phyloP scores from a whole-genome alignment of 2,329 filamentous ascomycete species.

The Colletotrichum sp. region DNA sequence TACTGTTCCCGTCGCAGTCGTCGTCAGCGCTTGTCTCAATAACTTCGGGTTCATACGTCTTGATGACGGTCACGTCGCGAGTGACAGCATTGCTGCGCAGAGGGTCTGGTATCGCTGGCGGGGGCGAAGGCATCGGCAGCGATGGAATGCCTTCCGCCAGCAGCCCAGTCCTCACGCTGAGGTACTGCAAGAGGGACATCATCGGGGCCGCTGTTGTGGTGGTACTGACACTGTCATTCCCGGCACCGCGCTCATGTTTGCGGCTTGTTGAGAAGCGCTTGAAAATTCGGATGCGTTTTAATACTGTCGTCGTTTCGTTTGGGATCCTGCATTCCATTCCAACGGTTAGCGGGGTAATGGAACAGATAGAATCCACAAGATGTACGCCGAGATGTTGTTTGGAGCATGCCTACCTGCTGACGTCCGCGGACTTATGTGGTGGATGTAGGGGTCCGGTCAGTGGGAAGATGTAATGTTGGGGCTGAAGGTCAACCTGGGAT shows the following conservation, averaged over 20 bases:
- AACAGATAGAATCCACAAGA: slow-evolving; percentile 4
- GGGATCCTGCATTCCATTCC: slow-evolving; percentile 36
- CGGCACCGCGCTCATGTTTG: slow-evolving; percentile 13
- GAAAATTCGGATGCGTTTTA: slow-evolving; percentile 9
- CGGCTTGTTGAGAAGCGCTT: neutral
- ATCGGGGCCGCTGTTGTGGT: neutral
- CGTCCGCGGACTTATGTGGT: neutral
- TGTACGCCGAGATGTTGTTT: neutral
- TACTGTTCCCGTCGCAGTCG: slow-evolving; percentile 54
- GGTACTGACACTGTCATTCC: slow-evolving; percentile 24
- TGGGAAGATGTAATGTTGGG: neutral
- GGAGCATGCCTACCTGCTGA: slow-evolving; percentile 5
- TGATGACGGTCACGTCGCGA: slow-evolving; percentile 24
- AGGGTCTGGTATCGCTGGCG: slow-evolving; percentile 16
- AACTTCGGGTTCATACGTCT: slow-evolving; percentile 13
- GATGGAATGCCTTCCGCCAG: slow-evolving; percentile 9
- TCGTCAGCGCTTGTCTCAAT: slow-evolving; percentile 32
- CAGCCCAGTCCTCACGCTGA: slow-evolving; percentile 27
- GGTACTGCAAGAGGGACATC: slow-evolving; percentile 22
- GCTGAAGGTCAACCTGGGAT: neutral
- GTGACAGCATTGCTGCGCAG: slow-evolving; percentile 10
- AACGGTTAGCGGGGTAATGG: slow-evolving; percentile 46
- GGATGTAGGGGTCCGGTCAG: neutral
- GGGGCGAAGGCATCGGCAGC: neutral
- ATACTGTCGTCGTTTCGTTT: slow-evolving; percentile 8